Evolutionary conservation across 2,329 filamentous ascomycete genomes (phyloP).

Genomic region (Colletotrichum viniferum): DNA sequence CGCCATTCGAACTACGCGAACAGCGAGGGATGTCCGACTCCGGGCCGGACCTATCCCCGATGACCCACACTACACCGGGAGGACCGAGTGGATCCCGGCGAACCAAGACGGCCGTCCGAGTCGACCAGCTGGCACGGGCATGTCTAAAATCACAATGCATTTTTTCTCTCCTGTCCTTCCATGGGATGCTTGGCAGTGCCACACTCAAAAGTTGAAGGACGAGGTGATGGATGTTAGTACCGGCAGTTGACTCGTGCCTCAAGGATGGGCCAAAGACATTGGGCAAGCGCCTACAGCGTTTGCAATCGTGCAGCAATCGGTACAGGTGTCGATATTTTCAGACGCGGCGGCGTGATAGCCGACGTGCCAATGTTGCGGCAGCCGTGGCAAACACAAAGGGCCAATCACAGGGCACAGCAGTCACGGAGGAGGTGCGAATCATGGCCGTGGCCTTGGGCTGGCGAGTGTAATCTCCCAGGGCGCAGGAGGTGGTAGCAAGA

Average conservation of each 20-base stretch:
- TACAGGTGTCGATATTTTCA: slow-evolving; percentile 27
- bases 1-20: not conserved
- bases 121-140: not conserved
- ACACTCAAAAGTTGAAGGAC: not conserved
- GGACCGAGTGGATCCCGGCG: not conserved
- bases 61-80: not conserved
- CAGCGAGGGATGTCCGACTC: not conserved
- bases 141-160: not conserved
- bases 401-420: not conserved
- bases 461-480: not conserved
- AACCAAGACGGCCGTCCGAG: not conserved
- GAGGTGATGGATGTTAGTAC: not conserved
- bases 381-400: not conserved
- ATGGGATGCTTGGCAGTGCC: not conserved
- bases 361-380: not conserved
- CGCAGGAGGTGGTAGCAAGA: not conserved
- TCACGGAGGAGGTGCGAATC: not conserved
- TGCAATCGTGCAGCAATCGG: not conserved
- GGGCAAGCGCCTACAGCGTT: slow-evolving; percentile 18
- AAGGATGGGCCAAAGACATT: slow-evolving; percentile 6
- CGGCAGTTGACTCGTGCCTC: not conserved
- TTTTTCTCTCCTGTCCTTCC: not conserved
- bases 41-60: not conserved
- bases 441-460: not conserved
- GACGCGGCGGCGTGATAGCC: not conserved